Evolutionary conservation across 306 rosid species (phyloP).

Genomic region (Datisca glomerata): DNA sequence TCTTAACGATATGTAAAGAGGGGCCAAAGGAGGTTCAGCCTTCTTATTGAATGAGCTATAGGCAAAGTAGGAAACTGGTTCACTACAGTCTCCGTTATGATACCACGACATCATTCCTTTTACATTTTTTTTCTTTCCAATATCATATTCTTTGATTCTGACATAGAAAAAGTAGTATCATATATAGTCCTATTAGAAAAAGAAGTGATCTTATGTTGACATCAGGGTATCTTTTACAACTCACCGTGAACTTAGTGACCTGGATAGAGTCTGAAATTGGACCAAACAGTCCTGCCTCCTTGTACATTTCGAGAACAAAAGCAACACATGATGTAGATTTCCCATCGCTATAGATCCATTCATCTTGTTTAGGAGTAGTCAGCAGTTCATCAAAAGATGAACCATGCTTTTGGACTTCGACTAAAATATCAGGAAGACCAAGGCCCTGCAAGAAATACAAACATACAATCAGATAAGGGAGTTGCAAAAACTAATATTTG

Average conservation of each 20-base stretch:
- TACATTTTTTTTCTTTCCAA: too few relatives aligned
- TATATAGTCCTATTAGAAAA: neutral
- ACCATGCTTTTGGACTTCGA: conserved; percentile 73
- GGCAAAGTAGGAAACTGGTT: too few relatives aligned
- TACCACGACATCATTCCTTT: too few relatives aligned
- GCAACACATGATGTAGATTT: conserved; percentile 92
- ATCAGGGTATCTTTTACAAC: conserved; percentile 13
- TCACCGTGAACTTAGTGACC: conserved; percentile 95
- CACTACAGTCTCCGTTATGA: too few relatives aligned
- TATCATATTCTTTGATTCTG: too few relatives aligned
- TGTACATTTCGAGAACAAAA: conserved; percentile 87
- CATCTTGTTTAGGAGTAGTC: conserved; percentile 92
- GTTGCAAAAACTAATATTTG: too few relatives aligned
- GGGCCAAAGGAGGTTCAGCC: too few relatives aligned
- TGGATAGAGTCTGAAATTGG: conserved; percentile 63
- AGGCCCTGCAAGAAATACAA: conserved; percentile 37
- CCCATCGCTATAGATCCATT: conserved; percentile 93
- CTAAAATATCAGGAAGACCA: conserved; percentile 66
- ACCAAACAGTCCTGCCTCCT: conserved; percentile 80
- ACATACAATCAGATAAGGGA: too few relatives aligned
- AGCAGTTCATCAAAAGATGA: conserved; percentile 71
- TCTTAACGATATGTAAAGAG: too few relatives aligned
- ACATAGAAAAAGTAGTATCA: neutral
- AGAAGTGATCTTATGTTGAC: conserved; percentile 8
- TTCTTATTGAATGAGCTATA: too few relatives aligned